Evolutionary conservation across 2,329 filamentous ascomycete genomes (phyloP).

Genomic region (Eurotiales sp.): DNA sequence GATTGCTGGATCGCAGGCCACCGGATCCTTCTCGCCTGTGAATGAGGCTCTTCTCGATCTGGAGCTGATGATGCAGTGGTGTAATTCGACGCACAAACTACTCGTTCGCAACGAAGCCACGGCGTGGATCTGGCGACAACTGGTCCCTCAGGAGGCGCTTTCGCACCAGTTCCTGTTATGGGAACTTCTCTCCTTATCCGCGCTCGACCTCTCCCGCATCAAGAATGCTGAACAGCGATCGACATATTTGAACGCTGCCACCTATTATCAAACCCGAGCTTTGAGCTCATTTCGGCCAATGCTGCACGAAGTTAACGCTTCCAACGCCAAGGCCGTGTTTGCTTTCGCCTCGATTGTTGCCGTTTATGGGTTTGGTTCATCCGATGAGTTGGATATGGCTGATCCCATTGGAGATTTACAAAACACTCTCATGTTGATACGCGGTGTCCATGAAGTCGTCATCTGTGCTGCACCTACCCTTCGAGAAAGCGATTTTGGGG

Average conservation of each 20-base stretch:
- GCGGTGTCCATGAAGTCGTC: slow-evolving; percentile 34
- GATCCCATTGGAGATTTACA: slow-evolving; percentile 32
- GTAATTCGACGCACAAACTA: slow-evolving; percentile 30
- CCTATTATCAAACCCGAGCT: slow-evolving; percentile 33
- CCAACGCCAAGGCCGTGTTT: slow-evolving; percentile 40
- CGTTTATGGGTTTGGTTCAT: slow-evolving; percentile 37
- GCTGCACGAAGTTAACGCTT: slow-evolving; percentile 28
- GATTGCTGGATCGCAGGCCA: slow-evolving; percentile 17
- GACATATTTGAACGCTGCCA: slow-evolving; percentile 33
- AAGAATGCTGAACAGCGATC: slow-evolving; percentile 22
- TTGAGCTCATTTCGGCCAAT: slow-evolving; percentile 32
- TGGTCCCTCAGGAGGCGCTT: slow-evolving; percentile 32
- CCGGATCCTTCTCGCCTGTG: background rate
- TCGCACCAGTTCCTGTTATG: slow-evolving; percentile 35
- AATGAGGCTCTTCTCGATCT: slow-evolving; percentile 44
- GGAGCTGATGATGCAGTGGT: slow-evolving; percentile 42
- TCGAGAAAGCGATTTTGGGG: slow-evolving; percentile 22
- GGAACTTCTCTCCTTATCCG: slow-evolving; percentile 32
- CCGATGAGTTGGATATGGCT: slow-evolving; percentile 23
- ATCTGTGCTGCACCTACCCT: slow-evolving; percentile 23
- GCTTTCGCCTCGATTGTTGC: slow-evolving; percentile 35
- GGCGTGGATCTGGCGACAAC: slow-evolving; percentile 31
- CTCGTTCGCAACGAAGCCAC: slow-evolving; percentile 27
- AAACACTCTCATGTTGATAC: slow-evolving; percentile 30
- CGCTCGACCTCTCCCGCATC: slow-evolving; percentile 32